Percentiles rank a stretch among this genome's conserved stretches.
Conservation (phyloP, 2,329 filamentous ascomycete species). For the Neonectria faginata region DNA sequence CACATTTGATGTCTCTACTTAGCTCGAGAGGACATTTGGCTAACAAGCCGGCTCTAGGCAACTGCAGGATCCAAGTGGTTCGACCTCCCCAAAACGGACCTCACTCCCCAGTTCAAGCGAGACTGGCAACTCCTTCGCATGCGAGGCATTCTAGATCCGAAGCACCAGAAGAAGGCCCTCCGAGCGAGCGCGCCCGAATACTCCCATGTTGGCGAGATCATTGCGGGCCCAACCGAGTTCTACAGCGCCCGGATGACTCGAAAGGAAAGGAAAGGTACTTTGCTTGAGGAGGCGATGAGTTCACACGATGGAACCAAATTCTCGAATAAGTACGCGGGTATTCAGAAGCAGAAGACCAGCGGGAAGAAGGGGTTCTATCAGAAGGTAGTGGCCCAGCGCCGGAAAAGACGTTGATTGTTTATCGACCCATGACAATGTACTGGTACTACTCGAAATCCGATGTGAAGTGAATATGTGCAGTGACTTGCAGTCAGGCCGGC, state of each 20-base stretch:
- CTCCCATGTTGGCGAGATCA: slow-evolving; percentile 88
- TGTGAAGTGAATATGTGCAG: background rate
- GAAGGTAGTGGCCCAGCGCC: slow-evolving; percentile 68
- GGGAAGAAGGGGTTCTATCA: slow-evolving; percentile 94
- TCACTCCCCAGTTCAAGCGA: slow-evolving; percentile 87
- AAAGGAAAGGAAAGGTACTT: slow-evolving; percentile 87
- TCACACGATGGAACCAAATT: slow-evolving; percentile 71
- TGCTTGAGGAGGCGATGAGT: slow-evolving; percentile 83
- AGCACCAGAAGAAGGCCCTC: slow-evolving; percentile 91
- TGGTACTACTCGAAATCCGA: background rate
- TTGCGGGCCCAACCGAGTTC: slow-evolving; percentile 90
- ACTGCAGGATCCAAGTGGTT: slow-evolving; percentile 89
- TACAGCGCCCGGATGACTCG: slow-evolving; percentile 84
- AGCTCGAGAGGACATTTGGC: background rate
- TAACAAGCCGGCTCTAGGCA: slow-evolving; percentile 47
- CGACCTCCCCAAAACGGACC: slow-evolving; percentile 83
- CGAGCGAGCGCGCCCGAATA: slow-evolving; percentile 78
- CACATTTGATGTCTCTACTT: background rate
- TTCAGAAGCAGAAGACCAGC: slow-evolving; percentile 84
- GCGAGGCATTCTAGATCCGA: slow-evolving; percentile 88
- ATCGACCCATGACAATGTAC: background rate
- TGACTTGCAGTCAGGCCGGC: background rate
- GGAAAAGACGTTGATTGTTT: slow-evolving; percentile 36
- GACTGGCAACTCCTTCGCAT: slow-evolving; percentile 92
- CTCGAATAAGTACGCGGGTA: slow-evolving; percentile 86